Evolutionary conservation across 192 early-diverging fungal species (phyloP).

Genomic region (Phycomyces blakesleeanus): DNA sequence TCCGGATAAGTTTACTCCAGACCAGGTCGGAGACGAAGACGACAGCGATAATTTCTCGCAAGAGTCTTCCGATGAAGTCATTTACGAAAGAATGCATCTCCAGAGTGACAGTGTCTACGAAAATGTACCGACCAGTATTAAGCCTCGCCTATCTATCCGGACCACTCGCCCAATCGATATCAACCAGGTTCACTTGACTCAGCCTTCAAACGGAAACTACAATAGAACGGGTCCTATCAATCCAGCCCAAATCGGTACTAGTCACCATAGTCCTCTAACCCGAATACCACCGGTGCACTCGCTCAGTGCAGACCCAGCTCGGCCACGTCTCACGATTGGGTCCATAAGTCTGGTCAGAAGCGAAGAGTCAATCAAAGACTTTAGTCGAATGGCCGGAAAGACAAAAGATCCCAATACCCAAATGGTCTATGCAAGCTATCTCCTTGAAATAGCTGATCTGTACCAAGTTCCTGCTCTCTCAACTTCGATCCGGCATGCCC

Average conservation of each 20-base stretch:
- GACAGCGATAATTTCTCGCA: too few species aligned
- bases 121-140: too few species aligned
- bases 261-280: neutral
- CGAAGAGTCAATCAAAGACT: slow-evolving; percentile 49
- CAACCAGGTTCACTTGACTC: too few species aligned
- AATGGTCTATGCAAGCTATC: slow-evolving; percentile 72
- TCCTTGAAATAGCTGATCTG: slow-evolving; percentile 61
- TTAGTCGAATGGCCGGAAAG: slow-evolving; percentile 73
- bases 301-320: neutral
- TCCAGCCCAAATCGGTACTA: neutral
- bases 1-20: too few species aligned
- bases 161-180: too few species aligned
- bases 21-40: too few species aligned
- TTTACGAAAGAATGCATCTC: too few species aligned
- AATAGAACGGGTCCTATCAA: neutral
- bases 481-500: slow-evolving; percentile 33
- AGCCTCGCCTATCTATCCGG: too few species aligned
- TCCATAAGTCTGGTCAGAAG: slow-evolving; percentile 26
- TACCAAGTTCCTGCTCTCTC: slow-evolving; percentile 17
- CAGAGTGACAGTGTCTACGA: too few species aligned
- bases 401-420: slow-evolving; percentile 71
- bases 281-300: neutral
- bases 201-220: too few species aligned
- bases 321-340: slow-evolving; percentile 20
- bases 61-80: too few species aligned